Conservation (phyloP, 495 filamentous ascomycete species). For the Bombardia bombarda region DNA sequence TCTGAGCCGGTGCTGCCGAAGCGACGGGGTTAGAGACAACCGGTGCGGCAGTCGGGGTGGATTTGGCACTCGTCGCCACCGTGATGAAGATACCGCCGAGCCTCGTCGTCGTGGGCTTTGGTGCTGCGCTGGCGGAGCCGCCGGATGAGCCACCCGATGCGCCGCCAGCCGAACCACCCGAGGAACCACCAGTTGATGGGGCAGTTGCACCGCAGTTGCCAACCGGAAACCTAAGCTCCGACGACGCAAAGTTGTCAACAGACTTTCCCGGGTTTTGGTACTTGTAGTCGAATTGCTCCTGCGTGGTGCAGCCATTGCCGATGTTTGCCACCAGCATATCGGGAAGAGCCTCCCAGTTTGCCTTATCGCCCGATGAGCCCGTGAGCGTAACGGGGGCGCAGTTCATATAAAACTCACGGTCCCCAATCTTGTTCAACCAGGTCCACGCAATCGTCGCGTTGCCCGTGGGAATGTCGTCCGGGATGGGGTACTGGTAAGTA, state of each 20-base stretch:
- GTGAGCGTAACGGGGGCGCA: constrained; percentile 67
- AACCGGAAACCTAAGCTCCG: constrained; percentile 2
- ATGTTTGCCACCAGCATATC: constrained; percentile 79
- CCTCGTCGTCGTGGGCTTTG: too few species aligned
- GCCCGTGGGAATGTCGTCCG: constrained; percentile 47
- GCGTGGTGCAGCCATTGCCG: constrained; percentile 45
- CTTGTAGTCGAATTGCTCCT: constrained; percentile 32
- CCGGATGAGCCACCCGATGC: too few species aligned
- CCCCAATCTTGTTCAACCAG: constrained; percentile 87
- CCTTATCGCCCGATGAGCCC: constrained; percentile 38
- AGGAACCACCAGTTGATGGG: not conserved
- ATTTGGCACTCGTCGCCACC: constrained; percentile 18
- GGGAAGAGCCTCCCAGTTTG: constrained; percentile 54
- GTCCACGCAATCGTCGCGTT: constrained; percentile 70
- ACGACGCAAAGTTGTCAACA: constrained; percentile 37
- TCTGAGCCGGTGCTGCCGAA: not conserved
- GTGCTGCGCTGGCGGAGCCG: not conserved
- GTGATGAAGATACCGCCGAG: constrained; percentile 58
- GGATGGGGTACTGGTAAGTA: constrained; percentile 50
- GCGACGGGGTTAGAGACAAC: not conserved
- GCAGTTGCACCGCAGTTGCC: constrained; percentile 12
- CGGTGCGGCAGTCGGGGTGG: not conserved
- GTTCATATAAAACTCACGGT: constrained; percentile 95
- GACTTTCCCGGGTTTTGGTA: constrained; percentile 52
- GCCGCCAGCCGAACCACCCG: too few species aligned